Base-by-base conservation (phyloP, 2,329 filamentous ascomycete genomes). In the Immersiporthe knoxdaviesiana region DNA sequence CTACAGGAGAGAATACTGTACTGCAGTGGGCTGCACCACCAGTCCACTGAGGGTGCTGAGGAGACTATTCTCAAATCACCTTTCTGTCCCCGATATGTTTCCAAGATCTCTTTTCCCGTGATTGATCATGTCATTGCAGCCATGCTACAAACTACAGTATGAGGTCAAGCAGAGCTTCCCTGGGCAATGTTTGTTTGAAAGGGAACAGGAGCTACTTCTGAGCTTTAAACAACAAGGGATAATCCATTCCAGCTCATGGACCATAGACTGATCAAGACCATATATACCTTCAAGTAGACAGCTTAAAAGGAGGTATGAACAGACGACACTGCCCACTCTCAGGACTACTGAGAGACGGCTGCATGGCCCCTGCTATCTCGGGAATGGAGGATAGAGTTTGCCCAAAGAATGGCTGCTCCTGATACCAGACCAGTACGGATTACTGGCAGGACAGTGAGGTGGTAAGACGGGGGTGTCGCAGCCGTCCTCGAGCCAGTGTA, bases 261-360 rank as follows among this genome's bases (percentile, higher is more conserved):
- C 24, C 37, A 50, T 54, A 32, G 30, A 37, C 50, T 11, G 8
- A 50, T n/a, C 27, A 50, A 37, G 24, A 11, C 54, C 54, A 30
- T 35, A 10, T 59, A 7, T 30, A 6, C 12, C 27, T 21, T 21
- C 56, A 35, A 35, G 14, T n/a, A 24, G 18, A 37, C 16, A 6
- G 16, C 30, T 35, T 30, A 35, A 35, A 7, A 39, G 8, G 18
- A 7, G 37, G 12, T 3, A 62, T 24, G n/a, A 11, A 62, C 11
- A 27, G 24, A 24, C 4, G 14, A 39, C 1, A 6, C 2, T 12
- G 6, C 14, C 0, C 5, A 44, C 10, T 54, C 35, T 61, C 65
- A 66, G 65, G 30, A 66, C 65, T 66, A 66, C 65, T 37, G 65
- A 61, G 52, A 12, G 7, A 21, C n/a, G n/a, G 39, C 30, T 7